Evolutionary conservation across 1,284 basidiomycete species (phyloP), one percentile per base, ranked within the genome.

Genomic region (Schizophyllum commune): DNA sequence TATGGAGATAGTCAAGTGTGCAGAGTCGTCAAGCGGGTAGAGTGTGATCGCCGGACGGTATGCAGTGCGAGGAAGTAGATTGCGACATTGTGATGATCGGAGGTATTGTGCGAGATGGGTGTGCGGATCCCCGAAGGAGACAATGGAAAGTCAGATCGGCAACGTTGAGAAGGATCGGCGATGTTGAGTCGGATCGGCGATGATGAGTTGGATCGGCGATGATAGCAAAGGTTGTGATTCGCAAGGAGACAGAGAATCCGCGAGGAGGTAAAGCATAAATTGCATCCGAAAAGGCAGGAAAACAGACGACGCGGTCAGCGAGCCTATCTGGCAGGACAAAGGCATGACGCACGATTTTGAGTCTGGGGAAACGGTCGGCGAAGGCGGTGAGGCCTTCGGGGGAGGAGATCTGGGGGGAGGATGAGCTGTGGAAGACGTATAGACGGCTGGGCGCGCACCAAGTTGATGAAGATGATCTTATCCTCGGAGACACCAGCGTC

Each of bases 401-500:
- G 4, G 92, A 88, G 17, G 96, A 88, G 62, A 96, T 89, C 93
- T 95, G 63, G n/a, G 55, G 9, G 56, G 4, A 57, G 13, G 39
- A 19, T 59, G 52, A 32, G 32, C 60, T 27, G 32, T 51, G 52
- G 1, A 57, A 63, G 52, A 66, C 51, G 27, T 58, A 27, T 22
- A n/a, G 33, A 54, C 53, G 21, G 33, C 47, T 55, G 9, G 51
- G 17, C 8, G 71, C 79, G 62, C 66, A 96, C 94, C 71, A 99
- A 77, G 74, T 99, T 98, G 67, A 99, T 85, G 77, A 99, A 99
- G 67, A 99, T 90, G 68, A 99, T 98, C 61, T 92, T 84, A 64
- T 94, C 88, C 73, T 89, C 89, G 13, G 84, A 84, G 32, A 99
- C 96, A 51, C 92, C 93, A 69, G 95, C 89, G 60, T 94, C 89